Conservation (phyloP, 139 green algal species). For the Chlamydomonas sp. region DNA sequence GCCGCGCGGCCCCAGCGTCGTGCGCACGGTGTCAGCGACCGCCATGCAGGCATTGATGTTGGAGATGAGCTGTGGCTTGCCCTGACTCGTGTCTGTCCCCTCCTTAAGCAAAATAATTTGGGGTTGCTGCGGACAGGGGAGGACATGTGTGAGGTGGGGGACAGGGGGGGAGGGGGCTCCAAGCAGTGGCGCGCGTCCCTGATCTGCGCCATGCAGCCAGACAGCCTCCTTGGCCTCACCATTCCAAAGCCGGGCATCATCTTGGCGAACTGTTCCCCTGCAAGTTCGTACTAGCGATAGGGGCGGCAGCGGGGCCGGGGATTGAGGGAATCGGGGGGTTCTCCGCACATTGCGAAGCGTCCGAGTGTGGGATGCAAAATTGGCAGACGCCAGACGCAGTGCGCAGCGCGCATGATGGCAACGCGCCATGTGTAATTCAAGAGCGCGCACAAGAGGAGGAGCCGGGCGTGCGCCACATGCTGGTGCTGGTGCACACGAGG, state of each 20-base stretch:
- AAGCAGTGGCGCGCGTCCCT: background rate
- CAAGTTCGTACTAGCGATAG: too few relatives aligned
- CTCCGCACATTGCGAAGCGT: too few relatives aligned
- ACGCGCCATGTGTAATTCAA: too few relatives aligned
- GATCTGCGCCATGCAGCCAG: background rate
- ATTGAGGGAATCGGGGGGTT: too few relatives aligned
- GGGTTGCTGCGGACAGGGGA: conserved; percentile 55
- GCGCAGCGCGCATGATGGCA: too few relatives aligned
- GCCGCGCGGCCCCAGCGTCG: conserved; percentile 91
- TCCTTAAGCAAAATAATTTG: conserved; percentile 99
- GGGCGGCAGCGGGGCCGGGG: too few relatives aligned
- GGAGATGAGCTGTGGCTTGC: conserved; percentile 91
- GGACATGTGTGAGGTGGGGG: background rate
- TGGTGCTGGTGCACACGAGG: too few relatives aligned
- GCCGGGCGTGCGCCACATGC: too few relatives aligned
- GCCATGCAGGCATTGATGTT: conserved; percentile 99
- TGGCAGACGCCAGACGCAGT: too few relatives aligned
- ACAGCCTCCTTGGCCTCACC: background rate
- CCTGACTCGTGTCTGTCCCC: conserved; percentile 95
- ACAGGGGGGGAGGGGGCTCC: background rate
- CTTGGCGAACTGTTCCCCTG: conserved; percentile 6
- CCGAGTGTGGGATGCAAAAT: too few relatives aligned
- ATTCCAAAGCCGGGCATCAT: conserved; percentile 26
- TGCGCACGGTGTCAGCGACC: conserved; percentile 88
- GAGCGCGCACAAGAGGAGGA: too few relatives aligned